A percentile compares a stretch with the other conserved stretches of the same genome.
phyloP scores from a whole-genome alignment of 1,284 basidiomycete species.

The Wallemia hederae region DNA sequence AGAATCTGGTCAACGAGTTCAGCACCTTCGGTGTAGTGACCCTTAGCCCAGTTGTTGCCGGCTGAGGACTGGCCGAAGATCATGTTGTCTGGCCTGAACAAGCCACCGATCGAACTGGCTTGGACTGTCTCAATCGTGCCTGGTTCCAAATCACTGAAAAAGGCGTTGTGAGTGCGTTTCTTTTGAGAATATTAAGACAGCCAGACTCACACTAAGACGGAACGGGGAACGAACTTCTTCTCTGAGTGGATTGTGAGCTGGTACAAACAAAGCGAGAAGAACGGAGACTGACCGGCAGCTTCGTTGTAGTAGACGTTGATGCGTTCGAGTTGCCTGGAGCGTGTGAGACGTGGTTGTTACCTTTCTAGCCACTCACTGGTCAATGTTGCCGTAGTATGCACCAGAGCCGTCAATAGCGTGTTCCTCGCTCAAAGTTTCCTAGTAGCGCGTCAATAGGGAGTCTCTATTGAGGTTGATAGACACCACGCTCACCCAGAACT shows the following conservation, averaged over 20 bases:
- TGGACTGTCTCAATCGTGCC: slow-evolving; percentile 3
- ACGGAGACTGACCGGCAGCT: slow-evolving; percentile 25
- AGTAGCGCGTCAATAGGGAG: slow-evolving; percentile 4
- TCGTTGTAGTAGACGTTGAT: slow-evolving; percentile 92
- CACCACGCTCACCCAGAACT: slow-evolving; percentile 7
- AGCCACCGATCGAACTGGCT: slow-evolving; percentile 7
- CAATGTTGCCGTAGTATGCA: slow-evolving; percentile 9
- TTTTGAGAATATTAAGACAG: background rate
- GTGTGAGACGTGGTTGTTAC: slow-evolving; percentile 43
- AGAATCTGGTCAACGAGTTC: slow-evolving; percentile 67
- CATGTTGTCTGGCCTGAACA: slow-evolving; percentile 15
- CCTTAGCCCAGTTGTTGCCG: slow-evolving; percentile 41
- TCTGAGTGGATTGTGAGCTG: slow-evolving; percentile 11
- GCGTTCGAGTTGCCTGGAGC: slow-evolving; percentile 52
- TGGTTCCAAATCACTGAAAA: background rate
- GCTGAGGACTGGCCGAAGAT: slow-evolving; percentile 41
- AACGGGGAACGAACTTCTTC: slow-evolving; percentile 88
- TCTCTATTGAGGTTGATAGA: background rate
- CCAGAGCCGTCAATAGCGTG: slow-evolving; percentile 84
- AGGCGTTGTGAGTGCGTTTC: background rate
- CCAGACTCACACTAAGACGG: slow-evolving; percentile 38
- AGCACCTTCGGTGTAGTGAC: slow-evolving; percentile 59
- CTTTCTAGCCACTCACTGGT: slow-evolving; percentile 31
- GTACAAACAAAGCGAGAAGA: background rate
- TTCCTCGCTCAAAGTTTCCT: slow-evolving; percentile 55